Conservation (phyloP, 768 basidiomycete genomes). For the Hypholoma fasciculare region DNA sequence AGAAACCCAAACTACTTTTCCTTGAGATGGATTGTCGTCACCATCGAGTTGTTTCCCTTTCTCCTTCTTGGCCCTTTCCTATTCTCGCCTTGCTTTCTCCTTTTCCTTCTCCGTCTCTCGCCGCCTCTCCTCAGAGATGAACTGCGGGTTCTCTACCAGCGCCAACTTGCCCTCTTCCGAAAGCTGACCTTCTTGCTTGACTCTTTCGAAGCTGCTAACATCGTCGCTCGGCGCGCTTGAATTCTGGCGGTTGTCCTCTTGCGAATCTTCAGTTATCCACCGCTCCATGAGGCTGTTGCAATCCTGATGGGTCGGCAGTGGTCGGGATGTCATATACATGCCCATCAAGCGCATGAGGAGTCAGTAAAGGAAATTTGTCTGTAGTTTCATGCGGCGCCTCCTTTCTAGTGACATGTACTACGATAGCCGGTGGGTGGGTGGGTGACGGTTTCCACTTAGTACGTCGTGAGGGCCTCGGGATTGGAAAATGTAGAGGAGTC, state of each 20-base stretch:
- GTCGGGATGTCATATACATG: slow-evolving; percentile 29
- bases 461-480: slow-evolving; percentile 16
- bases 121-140: slow-evolving; percentile 27
- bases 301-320: slow-evolving; percentile 9
- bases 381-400: background rate
- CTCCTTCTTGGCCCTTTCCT: background rate
- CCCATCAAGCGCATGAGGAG: slow-evolving; percentile 41
- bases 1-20: slow-evolving; percentile 16
- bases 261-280: slow-evolving; percentile 22
- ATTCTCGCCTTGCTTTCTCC: slow-evolving; percentile 4
- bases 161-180: slow-evolving; percentile 30
- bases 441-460: slow-evolving; percentile 19
- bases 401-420: slow-evolving; percentile 14
- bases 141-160: slow-evolving; percentile 58
- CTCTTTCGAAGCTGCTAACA: slow-evolving; percentile 24
- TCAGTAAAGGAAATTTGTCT: slow-evolving; percentile 37
- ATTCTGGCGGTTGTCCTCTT: slow-evolving; percentile 8
- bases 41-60: slow-evolving; percentile 4
- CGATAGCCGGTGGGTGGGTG: slow-evolving; percentile 21
- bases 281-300: slow-evolving; percentile 10
- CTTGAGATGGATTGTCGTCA: background rate
- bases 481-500: slow-evolving; percentile 18
- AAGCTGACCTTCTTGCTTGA: slow-evolving; percentile 34
- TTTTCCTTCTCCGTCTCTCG: slow-evolving; percentile 14
- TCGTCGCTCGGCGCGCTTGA: background rate